Percentiles rank a stretch among this genome's conserved stretches.
Conservation (phyloP, 108 stramenopile species). For the Fistulifera pelliculosa region DNA sequence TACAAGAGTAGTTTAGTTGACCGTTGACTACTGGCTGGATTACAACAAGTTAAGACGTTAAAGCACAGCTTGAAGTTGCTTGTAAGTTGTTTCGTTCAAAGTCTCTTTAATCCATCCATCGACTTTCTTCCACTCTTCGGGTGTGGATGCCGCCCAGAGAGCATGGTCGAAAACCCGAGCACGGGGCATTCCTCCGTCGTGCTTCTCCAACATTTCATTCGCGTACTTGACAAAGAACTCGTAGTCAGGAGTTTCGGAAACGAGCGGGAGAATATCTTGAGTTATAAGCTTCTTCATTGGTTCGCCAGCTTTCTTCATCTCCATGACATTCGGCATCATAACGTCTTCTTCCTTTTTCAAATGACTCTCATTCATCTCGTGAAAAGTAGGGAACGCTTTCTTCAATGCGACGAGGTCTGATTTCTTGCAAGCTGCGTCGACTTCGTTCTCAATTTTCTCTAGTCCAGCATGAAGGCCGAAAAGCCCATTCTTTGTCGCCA, state of each 20-base stretch:
- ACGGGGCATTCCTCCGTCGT: conserved; percentile 20
- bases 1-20: too few species aligned
- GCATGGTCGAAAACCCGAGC: conserved; percentile 30
- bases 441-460: too few species aligned
- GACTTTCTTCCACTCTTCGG: conserved; percentile 18
- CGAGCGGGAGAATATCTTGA: conserved; percentile 15
- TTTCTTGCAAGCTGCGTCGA: too few species aligned
- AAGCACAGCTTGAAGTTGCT: conserved; percentile 6
- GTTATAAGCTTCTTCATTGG: conserved; percentile 21
- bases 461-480: too few species aligned
- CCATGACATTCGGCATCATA: conserved; percentile 22
- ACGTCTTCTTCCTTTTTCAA: conserved; percentile 29
- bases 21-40: background rate
- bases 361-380: conserved; percentile 13
- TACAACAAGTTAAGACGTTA: background rate
- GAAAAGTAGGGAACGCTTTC: conserved; percentile 5
- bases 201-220: conserved; percentile 13
- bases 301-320: conserved; percentile 15
- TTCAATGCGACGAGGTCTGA: background rate
- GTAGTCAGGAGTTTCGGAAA: conserved; percentile 8
- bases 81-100: background rate
- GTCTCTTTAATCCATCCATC: conserved; percentile 16
- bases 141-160: conserved; percentile 28
- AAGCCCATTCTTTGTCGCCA: too few species aligned
- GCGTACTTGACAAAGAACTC: conserved; percentile 22